A percentile compares a stretch with the other conserved stretches of the same genome.
These are phyloP conservation scores for Microbotryomycetes sp. DNA, from an alignment of 1,284 basidiomycete species.

Conservation along the genomic window DNA sequence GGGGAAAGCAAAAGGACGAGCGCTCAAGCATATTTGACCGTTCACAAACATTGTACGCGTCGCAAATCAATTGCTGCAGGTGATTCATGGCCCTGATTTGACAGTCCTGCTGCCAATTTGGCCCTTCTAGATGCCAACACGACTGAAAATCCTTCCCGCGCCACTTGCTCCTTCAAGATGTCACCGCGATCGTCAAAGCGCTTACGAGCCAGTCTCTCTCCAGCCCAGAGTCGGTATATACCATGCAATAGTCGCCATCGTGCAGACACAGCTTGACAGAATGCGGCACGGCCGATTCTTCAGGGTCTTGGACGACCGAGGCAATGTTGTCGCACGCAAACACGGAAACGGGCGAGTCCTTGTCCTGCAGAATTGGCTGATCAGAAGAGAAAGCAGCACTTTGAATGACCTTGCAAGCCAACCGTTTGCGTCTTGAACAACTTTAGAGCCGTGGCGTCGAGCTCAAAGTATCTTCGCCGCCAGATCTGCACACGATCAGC, in stretches of 20 bases:
- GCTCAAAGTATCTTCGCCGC: constrained; percentile 15
- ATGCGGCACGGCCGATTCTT: constrained; percentile 17
- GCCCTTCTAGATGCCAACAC: neutral
- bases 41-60: neutral
- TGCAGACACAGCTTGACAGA: constrained; percentile 12
- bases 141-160: neutral
- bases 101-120: no score
- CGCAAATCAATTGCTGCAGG: neutral
- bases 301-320: constrained; percentile 2
- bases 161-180: neutral
- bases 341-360: neutral
- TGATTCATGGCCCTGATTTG: neutral
- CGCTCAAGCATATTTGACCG: neutral
- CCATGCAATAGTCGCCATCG: constrained; percentile 5
- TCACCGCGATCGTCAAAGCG: neutral
- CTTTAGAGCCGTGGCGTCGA: neutral
- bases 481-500: constrained; percentile 6
- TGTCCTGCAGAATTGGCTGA: neutral
- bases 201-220: constrained; percentile 16
- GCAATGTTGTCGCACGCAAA: neutral
- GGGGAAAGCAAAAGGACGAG: neutral
- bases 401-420: neutral
- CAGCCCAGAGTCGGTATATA: constrained; percentile 11
- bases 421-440: constrained; percentile 20
- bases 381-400: neutral